Evolutionary conservation across 2,329 filamentous ascomycete genomes (phyloP), one percentile per base, ranked within the genome.

Genomic region (Aulographum hederae): DNA sequence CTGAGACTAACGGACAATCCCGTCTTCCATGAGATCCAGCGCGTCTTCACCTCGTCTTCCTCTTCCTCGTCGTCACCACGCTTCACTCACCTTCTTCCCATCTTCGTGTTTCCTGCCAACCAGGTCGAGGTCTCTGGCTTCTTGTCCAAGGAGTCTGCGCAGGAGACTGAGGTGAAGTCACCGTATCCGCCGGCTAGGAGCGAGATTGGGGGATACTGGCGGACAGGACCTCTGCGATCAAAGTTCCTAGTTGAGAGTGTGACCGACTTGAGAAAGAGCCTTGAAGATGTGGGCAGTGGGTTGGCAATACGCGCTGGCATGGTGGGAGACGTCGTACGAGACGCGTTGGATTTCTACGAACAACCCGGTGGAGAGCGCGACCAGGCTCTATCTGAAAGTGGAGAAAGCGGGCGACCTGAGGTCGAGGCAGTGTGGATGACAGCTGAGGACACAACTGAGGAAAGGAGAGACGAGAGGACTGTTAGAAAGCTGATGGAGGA

Each of bases 101-200:
- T 33, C n/a, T 36, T 38, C 30, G 37, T 38, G 27, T 39, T 39
- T 29, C 25, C 26, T 3, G 18, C 37, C 4, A 32, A 78, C 32
- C 78, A 86, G 42, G 56, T 85, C 15, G 78, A 86, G 46, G 60
- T 79, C 1, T 78, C 74, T 0, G 80, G 80, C 2, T 79, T 86
- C 43, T 53, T 85, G n/a, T 52, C 54, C 11, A 43, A 28, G 47
- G 63, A 28, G 54, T 59, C 8, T 42, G 53, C 30, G 33, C 41
- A 32, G 31, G 39, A 23, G 42, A 39, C 27, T 17, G n/a, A 15
- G 8, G 16, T 19, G 17, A 52, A 57, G 30, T 77, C 65, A 5
- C 79, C 79, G 0, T 84, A 78, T 38, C 72, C 72, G 0, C 67
- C 73, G 43, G 76, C 78, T 3, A 61, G 66, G 35, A 79, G 75